Evolutionary conservation across 805 yeast species (phyloP), one percentile per base, ranked within the genome.

Genomic region (Spathaspora arborariae): DNA sequence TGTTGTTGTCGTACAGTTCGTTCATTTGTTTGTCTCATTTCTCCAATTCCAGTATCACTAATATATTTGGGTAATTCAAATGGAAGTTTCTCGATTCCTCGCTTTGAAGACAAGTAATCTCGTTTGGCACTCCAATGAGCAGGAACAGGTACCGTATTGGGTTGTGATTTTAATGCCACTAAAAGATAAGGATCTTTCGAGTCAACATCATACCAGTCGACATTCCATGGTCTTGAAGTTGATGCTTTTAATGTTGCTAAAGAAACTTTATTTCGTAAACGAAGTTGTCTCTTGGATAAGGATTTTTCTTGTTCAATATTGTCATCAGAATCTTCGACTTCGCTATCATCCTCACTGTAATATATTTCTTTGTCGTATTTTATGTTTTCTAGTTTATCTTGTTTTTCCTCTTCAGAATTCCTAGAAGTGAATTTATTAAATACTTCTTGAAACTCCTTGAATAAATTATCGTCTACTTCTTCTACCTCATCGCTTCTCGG

Each of bases 161-260:
- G 82, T 30, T 71, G 65, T 0, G 83, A 67, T 59, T 91, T 92
- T 42, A 92, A 62, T 19, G 75, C 68, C 0, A 87, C 80, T 11
- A 81, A 71, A 18, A 90, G 59, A 41, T 70, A 65, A 1, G 99
- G 96, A 55, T 88, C 92, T 1, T 74, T 74, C 0, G 97, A 85
- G 67, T 91, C 94, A 1, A 82, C 84, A 62, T 94, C 98, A 55
- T 70, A 80, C 95, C 96, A 85, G 52, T 90, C 96, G 1, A 92
- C 84, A 3, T 82, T 59, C 47, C 87, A 88, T 0, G 98, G 97
- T 21, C 68, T 67, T 1, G 65, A 53, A 0, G 86, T 73, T 19
- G 70, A 61, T 0, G 85, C 72, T 59, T 91, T 92, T 44, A 92
- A 68, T 7, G 74, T 70, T 0, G 91, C 80, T 13, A 92, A 63